A percentile compares a stretch with the other conserved stretches of the same genome.
These are phyloP conservation scores for Linnemannia hyalina DNA, from an alignment of 192 early-diverging fungal genomes.

Conservation along the genomic window DNA sequence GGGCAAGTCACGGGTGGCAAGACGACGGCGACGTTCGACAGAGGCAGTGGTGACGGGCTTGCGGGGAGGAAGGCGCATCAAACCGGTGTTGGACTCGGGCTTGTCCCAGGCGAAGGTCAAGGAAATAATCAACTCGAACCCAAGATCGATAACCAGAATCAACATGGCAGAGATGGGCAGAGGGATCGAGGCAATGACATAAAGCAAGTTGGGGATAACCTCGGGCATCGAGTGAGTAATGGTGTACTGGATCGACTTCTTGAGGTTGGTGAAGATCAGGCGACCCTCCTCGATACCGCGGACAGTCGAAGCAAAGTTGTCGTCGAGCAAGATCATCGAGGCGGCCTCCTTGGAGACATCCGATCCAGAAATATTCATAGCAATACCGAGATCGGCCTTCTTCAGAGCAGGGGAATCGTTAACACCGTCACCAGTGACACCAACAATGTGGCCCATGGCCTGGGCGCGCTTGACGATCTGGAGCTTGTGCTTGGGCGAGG, in stretches of 20 bases:
- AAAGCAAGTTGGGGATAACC: conserved; percentile 88
- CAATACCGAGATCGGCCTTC: conserved; percentile 97
- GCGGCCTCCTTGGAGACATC: conserved; percentile 98
- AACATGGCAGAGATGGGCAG: conserved; percentile 84
- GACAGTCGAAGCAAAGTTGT: conserved; percentile 98
- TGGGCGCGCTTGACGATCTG: conserved; percentile 96
- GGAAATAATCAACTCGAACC: conserved; percentile 91
- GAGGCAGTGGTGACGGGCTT: conserved; percentile 87
- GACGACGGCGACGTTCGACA: conserved; percentile 76
- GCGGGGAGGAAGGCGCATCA: conserved; percentile 94
- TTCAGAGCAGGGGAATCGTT: conserved; percentile 97
- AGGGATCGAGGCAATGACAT: conserved; percentile 89
- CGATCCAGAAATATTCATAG: conserved; percentile 95
- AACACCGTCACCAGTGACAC: conserved; percentile 97
- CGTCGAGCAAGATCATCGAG: conserved; percentile 97
- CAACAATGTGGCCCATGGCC: conserved; percentile 94
- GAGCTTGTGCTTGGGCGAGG: conserved; percentile 96
- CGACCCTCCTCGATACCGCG: conserved; percentile 95
- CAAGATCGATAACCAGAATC: conserved; percentile 93
- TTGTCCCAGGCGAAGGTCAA: conserved; percentile 94
- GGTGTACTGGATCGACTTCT: conserved; percentile 95
- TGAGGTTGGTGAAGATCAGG: conserved; percentile 95
- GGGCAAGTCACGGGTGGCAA: conserved; percentile 61
- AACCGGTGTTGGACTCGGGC: conserved; percentile 76
- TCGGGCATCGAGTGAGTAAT: conserved; percentile 94